These are phyloP conservation scores for Dendrothele bispora DNA, from an alignment of 768 basidiomycete species.

Conservation along the genomic window DNA sequence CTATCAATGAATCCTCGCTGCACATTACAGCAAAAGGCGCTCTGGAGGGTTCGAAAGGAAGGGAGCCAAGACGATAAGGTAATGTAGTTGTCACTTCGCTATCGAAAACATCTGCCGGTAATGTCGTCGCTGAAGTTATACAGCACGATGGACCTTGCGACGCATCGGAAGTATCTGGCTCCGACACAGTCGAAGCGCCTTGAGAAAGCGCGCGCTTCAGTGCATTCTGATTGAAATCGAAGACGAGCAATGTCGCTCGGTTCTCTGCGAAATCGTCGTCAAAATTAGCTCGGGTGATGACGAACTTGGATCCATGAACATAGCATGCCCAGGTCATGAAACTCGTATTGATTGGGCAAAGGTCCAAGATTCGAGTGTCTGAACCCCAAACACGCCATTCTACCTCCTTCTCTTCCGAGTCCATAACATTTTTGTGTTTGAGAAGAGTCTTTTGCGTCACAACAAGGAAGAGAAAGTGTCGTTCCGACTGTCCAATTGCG, in stretches of 20 bases:
- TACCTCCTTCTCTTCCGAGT: conserved; percentile 21
- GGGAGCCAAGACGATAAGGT: conserved; percentile 41
- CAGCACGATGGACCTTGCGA: conserved; percentile 1
- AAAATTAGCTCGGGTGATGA: conserved; percentile 18
- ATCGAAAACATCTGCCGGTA: conserved; percentile 36
- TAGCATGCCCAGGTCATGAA: conserved; percentile 60
- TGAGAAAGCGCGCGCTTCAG: conserved; percentile 25
- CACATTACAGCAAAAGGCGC: conserved; percentile 43
- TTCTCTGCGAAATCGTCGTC: too few species aligned
- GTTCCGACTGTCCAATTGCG: conserved; percentile 26
- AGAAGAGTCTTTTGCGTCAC: conserved; percentile 40
- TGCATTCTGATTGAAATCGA: conserved; percentile 52
- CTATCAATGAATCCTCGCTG: conserved; percentile 54
- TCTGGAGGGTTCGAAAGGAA: conserved; percentile 23
- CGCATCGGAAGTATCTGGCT: neutral
- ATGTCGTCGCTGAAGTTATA: conserved; percentile 19
- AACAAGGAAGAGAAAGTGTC: conserved; percentile 39
- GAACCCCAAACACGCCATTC: conserved; percentile 58
- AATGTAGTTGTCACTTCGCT: conserved; percentile 42
- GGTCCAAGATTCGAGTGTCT: conserved; percentile 42
- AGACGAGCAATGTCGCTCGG: conserved; percentile 39
- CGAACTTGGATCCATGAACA: conserved; percentile 49
- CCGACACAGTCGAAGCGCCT: neutral
- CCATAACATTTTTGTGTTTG: conserved; percentile 19
- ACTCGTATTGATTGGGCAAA: conserved; percentile 26